These are phyloP conservation scores for Nannochloropsis oceanica DNA, from an alignment of 108 stramenopile genomes.

Conservation along the genomic window DNA sequence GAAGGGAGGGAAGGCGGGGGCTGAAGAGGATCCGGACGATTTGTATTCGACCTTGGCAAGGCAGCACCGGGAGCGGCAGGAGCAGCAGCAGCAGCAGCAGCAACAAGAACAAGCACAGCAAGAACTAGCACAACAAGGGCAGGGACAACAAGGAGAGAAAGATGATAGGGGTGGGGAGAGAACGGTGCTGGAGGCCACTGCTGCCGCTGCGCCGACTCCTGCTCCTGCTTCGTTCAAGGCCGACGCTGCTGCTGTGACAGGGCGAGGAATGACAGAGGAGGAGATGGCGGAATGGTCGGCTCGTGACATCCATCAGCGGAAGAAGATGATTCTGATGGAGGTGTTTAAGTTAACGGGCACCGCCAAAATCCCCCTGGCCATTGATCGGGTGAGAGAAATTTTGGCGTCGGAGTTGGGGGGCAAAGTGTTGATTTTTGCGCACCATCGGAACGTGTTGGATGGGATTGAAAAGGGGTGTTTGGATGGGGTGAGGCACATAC, in stretches of 20 bases:
- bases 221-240: not conserved
- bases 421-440: constrained; percentile 88
- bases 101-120: not conserved
- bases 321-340: constrained; percentile 54
- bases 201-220: not conserved
- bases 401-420: constrained; percentile 58
- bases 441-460: constrained; percentile 78
- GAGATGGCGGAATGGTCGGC: not conserved
- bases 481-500: constrained; percentile 57
- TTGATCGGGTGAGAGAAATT: constrained; percentile 54
- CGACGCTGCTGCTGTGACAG: not conserved
- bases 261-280: not conserved
- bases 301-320: constrained; percentile 22
- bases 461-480: constrained; percentile 43
- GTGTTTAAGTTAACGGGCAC: constrained; percentile 59
- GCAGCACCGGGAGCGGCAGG: not conserved
- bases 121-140: not conserved
- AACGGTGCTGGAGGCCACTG: not conserved
- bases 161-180: not conserved
- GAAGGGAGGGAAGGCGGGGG: not conserved
- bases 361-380: constrained; percentile 54
- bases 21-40: not conserved
- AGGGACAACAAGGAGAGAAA: not conserved
- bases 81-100: not conserved
- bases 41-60: not conserved